phyloP scores from a whole-genome alignment of 2,329 filamentous ascomycete genomes.

The Parasarocladium wereldwijsianum region DNA sequence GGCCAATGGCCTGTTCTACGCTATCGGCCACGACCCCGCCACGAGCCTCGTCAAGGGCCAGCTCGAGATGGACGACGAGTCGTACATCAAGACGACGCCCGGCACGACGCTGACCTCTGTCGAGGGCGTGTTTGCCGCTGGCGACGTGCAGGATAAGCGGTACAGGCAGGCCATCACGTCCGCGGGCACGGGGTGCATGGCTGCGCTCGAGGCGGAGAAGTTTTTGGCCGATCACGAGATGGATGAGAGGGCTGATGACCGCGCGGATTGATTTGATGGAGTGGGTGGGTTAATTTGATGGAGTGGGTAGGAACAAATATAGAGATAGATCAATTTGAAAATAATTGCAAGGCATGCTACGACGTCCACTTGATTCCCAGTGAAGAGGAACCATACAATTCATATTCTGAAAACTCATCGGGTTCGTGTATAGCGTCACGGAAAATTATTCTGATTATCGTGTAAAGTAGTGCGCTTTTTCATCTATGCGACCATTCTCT shows the following conservation, averaged over 20 bases:
- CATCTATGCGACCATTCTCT: too few relatives aligned
- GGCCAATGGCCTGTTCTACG: conserved; percentile 92
- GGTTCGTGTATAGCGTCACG: too few relatives aligned
- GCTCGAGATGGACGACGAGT: conserved; percentile 74
- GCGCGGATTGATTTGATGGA: conserved; percentile 2
- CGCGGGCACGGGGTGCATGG: conserved; percentile 89
- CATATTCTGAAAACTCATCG: too few relatives aligned
- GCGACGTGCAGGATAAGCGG: conserved; percentile 96
- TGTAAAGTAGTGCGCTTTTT: conserved; percentile 6
- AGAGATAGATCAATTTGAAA: conserved; percentile 3
- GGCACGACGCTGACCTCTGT: conserved; percentile 81
- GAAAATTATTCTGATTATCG: too few relatives aligned
- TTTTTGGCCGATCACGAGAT: conserved; percentile 65
- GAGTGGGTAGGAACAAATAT: too few relatives aligned
- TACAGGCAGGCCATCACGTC: conserved; percentile 97
- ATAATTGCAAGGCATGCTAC: conserved; percentile 7
- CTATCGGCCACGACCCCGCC: conserved; percentile 90
- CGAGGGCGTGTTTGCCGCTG: conserved; percentile 87
- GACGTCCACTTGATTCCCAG: too few relatives aligned
- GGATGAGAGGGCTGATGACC: conserved; percentile 6
- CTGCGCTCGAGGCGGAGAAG: conserved; percentile 91
- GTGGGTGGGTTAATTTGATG: too few relatives aligned
- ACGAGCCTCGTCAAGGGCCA: conserved; percentile 84
- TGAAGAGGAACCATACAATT: too few relatives aligned
- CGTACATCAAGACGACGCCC: conserved; percentile 79